Percentiles rank a stretch among this genome's conserved stretches.
Conservation (phyloP, 176 grass and related monocot species). For the Alloteropsis semialata region DNA sequence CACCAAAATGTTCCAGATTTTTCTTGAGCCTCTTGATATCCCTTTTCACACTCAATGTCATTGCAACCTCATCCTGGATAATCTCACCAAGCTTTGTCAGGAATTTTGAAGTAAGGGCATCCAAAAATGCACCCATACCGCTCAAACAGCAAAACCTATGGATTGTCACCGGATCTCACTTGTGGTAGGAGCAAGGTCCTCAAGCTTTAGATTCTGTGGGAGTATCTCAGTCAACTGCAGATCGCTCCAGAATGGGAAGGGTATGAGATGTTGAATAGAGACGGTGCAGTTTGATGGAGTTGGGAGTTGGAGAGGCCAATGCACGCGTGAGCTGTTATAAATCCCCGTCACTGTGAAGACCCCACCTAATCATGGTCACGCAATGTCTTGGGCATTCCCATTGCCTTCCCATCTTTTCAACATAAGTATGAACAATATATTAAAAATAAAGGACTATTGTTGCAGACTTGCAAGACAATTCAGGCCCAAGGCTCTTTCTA, state of each 20-base stretch:
- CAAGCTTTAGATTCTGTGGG: background rate
- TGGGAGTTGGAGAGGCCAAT: no score
- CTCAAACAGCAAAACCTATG: background rate
- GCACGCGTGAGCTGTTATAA: no score
- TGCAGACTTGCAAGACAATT: background rate
- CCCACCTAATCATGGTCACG: no score
- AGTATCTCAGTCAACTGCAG: no score
- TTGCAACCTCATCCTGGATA: background rate
- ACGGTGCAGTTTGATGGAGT: no score
- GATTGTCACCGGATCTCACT: background rate
- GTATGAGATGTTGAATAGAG: no score
- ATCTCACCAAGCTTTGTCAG: background rate
- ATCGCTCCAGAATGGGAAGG: no score
- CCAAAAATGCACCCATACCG: constrained; percentile 7
- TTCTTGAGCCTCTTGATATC: constrained; percentile 2
- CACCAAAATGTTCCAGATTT: background rate
- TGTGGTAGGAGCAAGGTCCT: background rate
- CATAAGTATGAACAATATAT: background rate
- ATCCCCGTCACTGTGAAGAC: no score
- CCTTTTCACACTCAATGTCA: background rate
- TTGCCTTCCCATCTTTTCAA: background rate
- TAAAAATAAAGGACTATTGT: background rate
- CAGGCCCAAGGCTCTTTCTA: no score
- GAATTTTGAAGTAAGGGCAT: background rate
- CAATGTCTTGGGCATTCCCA: background rate